Percentiles rank a stretch among this genome's conserved stretches.
Evolutionary conservation across 371 early-diverging fungal species (phyloP).

Genomic region (Rhizomucor miehei): DNA sequence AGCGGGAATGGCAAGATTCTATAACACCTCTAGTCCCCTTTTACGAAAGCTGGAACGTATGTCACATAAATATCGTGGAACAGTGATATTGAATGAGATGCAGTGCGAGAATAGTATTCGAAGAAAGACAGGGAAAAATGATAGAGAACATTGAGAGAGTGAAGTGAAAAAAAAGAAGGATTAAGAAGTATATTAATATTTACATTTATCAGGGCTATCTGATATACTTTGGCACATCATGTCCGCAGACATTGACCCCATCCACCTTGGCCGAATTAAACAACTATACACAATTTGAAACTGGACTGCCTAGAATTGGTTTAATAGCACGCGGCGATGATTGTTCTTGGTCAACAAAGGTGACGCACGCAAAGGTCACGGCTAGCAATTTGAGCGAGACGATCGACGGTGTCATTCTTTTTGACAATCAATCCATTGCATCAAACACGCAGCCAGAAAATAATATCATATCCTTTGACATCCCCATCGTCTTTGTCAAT

Average conservation of each 20-base stretch:
- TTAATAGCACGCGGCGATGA: slow-evolving; percentile 8
- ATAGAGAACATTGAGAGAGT: too few relatives aligned
- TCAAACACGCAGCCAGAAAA: slow-evolving; percentile 1
- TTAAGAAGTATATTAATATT: too few relatives aligned
- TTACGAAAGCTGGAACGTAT: neutral
- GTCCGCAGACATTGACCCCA: slow-evolving; percentile 3
- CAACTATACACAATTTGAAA: slow-evolving; percentile 1
- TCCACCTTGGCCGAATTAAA: slow-evolving; percentile 7
- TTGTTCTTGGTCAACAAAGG: slow-evolving; percentile 15
- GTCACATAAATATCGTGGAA: neutral
- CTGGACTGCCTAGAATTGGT: slow-evolving; percentile 5
- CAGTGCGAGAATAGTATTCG: too few relatives aligned
- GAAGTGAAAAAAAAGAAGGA: too few relatives aligned
- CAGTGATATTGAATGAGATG: neutral
- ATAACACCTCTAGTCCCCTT: neutral
- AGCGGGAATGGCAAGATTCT: neutral
- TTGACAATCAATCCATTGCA: slow-evolving; percentile 1
- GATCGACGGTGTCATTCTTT: slow-evolving; percentile 10
- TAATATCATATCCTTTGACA: neutral
- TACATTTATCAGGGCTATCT: slow-evolving; percentile 9
- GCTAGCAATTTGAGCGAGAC: slow-evolving; percentile 4
- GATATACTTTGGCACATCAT: slow-evolving; percentile 10
- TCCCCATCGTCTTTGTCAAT: slow-evolving; percentile 11
- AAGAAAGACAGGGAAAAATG: too few relatives aligned
- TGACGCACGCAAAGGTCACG: slow-evolving; percentile 5